Percentiles rank a stretch among this genome's conserved stretches.
Evolutionary conservation across 1,284 basidiomycete genomes (phyloP).

Genomic region (Ustilago sp.): DNA sequence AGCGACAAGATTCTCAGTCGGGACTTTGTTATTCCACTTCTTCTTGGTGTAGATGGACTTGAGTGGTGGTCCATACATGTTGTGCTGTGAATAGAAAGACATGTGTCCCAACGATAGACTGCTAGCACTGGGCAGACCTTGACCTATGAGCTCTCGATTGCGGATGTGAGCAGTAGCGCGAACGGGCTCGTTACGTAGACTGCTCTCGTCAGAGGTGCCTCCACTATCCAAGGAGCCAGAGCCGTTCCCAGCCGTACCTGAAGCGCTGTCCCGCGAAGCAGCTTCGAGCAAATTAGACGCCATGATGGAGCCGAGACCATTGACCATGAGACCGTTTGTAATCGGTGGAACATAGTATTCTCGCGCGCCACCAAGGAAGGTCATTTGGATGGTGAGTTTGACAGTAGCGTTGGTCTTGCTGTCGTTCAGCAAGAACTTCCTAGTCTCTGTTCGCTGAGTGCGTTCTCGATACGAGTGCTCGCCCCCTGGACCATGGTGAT

Average conservation of each 20-base stretch:
- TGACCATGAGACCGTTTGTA: slow-evolving; percentile 56
- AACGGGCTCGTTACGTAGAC: slow-evolving; percentile 32
- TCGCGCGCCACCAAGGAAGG: slow-evolving; percentile 75
- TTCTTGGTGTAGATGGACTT: slow-evolving; percentile 37
- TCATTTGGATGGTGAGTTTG: slow-evolving; percentile 76
- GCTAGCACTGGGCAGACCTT: slow-evolving; percentile 38
- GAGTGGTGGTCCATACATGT: slow-evolving; percentile 39
- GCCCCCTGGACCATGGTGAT: slow-evolving; percentile 25
- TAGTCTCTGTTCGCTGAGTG: slow-evolving; percentile 72
- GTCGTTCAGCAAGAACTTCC: slow-evolving; percentile 79
- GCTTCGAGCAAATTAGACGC: slow-evolving; percentile 22
- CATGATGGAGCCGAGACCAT: slow-evolving; percentile 30
- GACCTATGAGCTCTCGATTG: slow-evolving; percentile 22
- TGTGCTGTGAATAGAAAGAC: slow-evolving; percentile 24
- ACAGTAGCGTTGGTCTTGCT: slow-evolving; percentile 84
- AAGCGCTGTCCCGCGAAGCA: slow-evolving; percentile 2
- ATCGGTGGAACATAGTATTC: slow-evolving; percentile 73
- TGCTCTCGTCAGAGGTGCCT: slow-evolving; percentile 37
- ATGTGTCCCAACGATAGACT: slow-evolving; percentile 31
- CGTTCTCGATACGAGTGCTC: slow-evolving; percentile 38
- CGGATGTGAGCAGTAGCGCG: slow-evolving; percentile 20
- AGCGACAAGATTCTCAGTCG: slow-evolving; percentile 35
- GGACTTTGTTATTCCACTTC: slow-evolving; percentile 43
- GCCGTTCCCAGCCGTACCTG: slow-evolving; percentile 3
- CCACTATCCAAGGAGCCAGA: slow-evolving; percentile 15